phyloP scores from a whole-genome alignment of 805 yeast genomes.

The Wickerhamiella musiphila region DNA sequence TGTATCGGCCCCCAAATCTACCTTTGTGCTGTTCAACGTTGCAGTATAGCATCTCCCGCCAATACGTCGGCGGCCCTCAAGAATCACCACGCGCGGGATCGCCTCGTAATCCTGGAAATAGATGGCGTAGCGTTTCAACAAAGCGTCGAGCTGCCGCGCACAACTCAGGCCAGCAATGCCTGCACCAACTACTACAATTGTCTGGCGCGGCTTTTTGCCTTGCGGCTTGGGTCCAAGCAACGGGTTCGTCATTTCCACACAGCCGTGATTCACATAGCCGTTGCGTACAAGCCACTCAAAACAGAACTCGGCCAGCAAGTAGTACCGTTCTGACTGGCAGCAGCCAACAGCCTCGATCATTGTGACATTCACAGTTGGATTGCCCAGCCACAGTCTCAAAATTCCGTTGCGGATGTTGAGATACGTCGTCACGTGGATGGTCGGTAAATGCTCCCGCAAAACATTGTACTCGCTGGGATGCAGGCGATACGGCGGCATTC shows the following conservation, averaged over 20 bases:
- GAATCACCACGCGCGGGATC: conserved; percentile 23
- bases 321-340: conserved; percentile 23
- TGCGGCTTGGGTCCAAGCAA: conserved; percentile 13
- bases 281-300: conserved; percentile 26
- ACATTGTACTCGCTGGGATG: conserved; percentile 23
- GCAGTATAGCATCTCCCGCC: conserved; percentile 28
- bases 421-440: conserved; percentile 26
- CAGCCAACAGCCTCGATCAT: conserved; percentile 28
- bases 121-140: conserved; percentile 18
- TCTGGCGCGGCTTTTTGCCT: conserved; percentile 20
- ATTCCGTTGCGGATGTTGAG: conserved; percentile 27
- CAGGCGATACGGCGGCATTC: conserved; percentile 24
- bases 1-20: conserved; percentile 27
- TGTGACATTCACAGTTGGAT: conserved; percentile 26
- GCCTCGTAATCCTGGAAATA: conserved; percentile 24
- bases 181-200: conserved; percentile 75
- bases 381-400: conserved; percentile 25
- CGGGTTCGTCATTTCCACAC: conserved; percentile 11
- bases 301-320: conserved; percentile 26
- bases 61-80: conserved; percentile 26
- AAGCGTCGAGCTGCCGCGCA: conserved; percentile 84
- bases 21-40: conserved; percentile 10
- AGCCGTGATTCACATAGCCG: conserved; percentile 29
- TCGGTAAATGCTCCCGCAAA: conserved; percentile 20
- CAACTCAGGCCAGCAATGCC: conserved; percentile 95